Percentiles rank a stretch among this genome's conserved stretches.
Evolutionary conservation across 2,329 filamentous ascomycete genomes (phyloP).

Genomic region (Incumbomyces delicatus): DNA sequence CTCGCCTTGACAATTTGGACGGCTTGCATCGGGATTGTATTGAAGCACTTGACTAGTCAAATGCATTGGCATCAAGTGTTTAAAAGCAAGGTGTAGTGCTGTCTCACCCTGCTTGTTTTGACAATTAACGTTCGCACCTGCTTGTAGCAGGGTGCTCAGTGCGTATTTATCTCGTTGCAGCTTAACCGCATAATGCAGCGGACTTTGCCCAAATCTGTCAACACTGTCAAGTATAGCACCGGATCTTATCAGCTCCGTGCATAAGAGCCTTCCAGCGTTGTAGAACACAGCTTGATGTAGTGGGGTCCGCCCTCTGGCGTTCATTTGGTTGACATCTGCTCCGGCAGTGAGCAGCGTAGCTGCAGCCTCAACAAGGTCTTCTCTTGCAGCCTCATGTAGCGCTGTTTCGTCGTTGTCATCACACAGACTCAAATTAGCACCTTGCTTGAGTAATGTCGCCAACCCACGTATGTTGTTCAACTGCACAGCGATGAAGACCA

Average conservation of each 20-base stretch:
- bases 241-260: too few relatives aligned
- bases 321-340: background rate
- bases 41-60: too few relatives aligned
- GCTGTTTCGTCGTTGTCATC: background rate
- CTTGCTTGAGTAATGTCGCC: background rate
- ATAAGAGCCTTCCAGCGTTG: background rate
- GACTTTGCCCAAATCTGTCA: too few relatives aligned
- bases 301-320: background rate
- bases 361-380: background rate
- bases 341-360: background rate
- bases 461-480: too few relatives aligned
- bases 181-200: conserved; percentile 7
- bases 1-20: too few relatives aligned
- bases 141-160: background rate
- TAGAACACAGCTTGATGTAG: background rate
- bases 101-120: conserved; percentile 23
- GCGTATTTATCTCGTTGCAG: background rate
- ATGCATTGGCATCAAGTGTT: too few relatives aligned
- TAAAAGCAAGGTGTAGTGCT: conserved; percentile 23
- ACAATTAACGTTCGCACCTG: background rate
- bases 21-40: too few relatives aligned
- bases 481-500: background rate
- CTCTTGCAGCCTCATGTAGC: background rate
- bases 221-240: background rate
- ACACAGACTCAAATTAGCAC: background rate